Conservation (phyloP, 2,329 filamentous ascomycete genomes). For the Myriosclerotinia scirpicola region DNA sequence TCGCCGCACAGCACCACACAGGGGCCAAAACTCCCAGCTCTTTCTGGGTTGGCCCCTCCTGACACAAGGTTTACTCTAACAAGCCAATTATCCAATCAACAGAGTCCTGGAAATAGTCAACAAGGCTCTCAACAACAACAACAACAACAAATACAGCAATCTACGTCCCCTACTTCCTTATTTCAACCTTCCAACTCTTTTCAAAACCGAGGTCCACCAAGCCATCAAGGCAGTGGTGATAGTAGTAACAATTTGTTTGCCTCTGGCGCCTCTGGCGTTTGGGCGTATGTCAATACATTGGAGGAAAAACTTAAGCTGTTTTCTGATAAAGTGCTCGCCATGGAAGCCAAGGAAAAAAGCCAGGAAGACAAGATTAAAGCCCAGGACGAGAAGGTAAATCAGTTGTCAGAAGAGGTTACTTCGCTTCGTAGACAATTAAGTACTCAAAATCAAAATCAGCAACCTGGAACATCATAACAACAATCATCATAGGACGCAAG, state of each 20-base stretch:
- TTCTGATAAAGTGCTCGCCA: conserved; percentile 46
- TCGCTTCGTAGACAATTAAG: conserved; percentile 35
- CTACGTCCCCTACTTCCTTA: conserved; percentile 36
- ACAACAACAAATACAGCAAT: conserved; percentile 28
- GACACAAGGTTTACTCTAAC: conserved; percentile 40
- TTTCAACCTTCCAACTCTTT: conserved; percentile 48
- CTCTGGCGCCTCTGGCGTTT: conserved; percentile 61
- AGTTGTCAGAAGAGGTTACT: conserved; percentile 36
- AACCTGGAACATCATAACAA: conserved; percentile 33
- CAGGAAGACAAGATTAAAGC: conserved; percentile 34
- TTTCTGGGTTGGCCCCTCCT: conserved; percentile 40
- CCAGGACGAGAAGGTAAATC: conserved; percentile 34
- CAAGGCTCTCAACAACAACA: conserved; percentile 31
- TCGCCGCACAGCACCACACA: conserved; percentile 37
- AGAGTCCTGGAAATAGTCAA: conserved; percentile 29
- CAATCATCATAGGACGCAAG: conserved; percentile 32
- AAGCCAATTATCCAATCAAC: conserved; percentile 36
- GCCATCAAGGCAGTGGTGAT: conserved; percentile 45
- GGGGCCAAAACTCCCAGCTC: conserved; percentile 39
- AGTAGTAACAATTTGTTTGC: conserved; percentile 69
- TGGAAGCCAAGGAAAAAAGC: conserved; percentile 41
- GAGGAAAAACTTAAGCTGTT: conserved; percentile 58
- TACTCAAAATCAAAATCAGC: conserved; percentile 30
- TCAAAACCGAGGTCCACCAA: conserved; percentile 37
- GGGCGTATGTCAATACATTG: conserved; percentile 69